phyloP scores from a whole-genome alignment of 331 rosid species.

The Malus hybrid region DNA sequence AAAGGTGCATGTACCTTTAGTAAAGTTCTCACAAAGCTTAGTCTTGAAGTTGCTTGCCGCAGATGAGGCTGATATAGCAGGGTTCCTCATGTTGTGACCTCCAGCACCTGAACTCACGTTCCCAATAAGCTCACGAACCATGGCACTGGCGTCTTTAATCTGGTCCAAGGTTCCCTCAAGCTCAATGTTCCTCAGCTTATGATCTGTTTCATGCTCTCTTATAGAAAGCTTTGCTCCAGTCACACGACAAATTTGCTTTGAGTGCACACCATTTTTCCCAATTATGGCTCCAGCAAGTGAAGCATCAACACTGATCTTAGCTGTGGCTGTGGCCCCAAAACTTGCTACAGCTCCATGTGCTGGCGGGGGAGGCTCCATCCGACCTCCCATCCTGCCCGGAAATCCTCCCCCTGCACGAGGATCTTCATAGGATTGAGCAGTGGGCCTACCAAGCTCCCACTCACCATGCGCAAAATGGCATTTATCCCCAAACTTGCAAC shows the following conservation, averaged over 20 bases:
- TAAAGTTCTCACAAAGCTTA: conserved; percentile 62
- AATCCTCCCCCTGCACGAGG: conserved; percentile 42
- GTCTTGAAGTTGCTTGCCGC: conserved; percentile 59
- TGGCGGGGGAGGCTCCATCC: conserved; percentile 37
- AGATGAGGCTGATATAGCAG: conserved; percentile 14
- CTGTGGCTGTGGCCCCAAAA: conserved; percentile 76
- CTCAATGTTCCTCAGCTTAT: conserved; percentile 68
- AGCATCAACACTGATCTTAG: conserved; percentile 71
- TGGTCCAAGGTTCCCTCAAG: conserved; percentile 89
- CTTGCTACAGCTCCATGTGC: conserved; percentile 51
- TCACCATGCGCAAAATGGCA: conserved; percentile 93
- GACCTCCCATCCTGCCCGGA: conserved; percentile 44
- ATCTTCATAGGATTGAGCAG: conserved; percentile 52
- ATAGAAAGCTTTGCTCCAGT: conserved; percentile 79
- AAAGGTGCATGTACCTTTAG: conserved; percentile 69
- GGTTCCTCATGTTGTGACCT: conserved; percentile 32
- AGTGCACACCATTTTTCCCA: conserved; percentile 73
- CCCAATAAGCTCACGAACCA: conserved; percentile 72
- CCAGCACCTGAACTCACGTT: conserved; percentile 55
- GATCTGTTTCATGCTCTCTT: conserved; percentile 66
- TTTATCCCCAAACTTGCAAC: conserved; percentile 83
- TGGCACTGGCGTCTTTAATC: conserved; percentile 74
- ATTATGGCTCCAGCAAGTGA: conserved; percentile 80
- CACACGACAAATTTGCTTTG: conserved; percentile 68
- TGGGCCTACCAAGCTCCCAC: conserved; percentile 82